Evolutionary conservation across 2,329 filamentous ascomycete species (phyloP).

Genomic region (Fusarium algeriense): DNA sequence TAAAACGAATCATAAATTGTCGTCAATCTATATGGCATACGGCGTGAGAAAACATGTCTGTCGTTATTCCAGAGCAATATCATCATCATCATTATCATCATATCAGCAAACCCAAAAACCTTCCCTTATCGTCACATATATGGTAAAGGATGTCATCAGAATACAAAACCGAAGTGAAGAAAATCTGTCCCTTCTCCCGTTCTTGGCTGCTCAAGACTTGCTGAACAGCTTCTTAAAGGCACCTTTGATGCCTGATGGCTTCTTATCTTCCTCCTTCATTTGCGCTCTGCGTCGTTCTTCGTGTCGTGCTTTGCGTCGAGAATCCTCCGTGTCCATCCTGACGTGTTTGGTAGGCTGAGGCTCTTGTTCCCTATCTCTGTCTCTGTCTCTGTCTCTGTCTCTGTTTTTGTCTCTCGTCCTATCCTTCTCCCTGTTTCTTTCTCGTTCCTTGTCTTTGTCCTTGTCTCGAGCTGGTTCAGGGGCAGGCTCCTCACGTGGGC

Average conservation of each 20-base stretch:
- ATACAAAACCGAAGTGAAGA: constrained; percentile 38
- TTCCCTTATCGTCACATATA: constrained; percentile 44
- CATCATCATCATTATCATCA: constrained; percentile 24
- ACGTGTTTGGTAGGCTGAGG: constrained; percentile 37
- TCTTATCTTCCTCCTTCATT: constrained; percentile 50
- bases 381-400: constrained; percentile 12
- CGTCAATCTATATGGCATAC: constrained; percentile 29
- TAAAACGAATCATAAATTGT: constrained; percentile 15
- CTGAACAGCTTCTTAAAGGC: constrained; percentile 51
- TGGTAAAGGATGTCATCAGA: constrained; percentile 40
- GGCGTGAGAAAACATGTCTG: constrained; percentile 24
- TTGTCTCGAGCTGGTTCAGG: constrained; percentile 34
- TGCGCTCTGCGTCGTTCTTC: constrained; percentile 50
- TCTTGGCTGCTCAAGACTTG: constrained; percentile 33
- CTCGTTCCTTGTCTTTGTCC: constrained; percentile 18
- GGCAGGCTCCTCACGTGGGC: constrained; percentile 34
- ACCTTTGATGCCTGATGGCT: constrained; percentile 48
- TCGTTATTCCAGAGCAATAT: constrained; percentile 30
- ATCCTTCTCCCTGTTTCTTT: constrained; percentile 25
- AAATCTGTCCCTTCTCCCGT: constrained; percentile 17
- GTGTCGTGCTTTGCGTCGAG: constrained; percentile 51
- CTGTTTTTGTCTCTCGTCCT: constrained; percentile 16
- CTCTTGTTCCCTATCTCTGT: constrained; percentile 12
- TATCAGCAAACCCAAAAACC: constrained; percentile 19
- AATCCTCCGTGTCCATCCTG: constrained; percentile 52